phyloP scores from a whole-genome alignment of 768 basidiomycete species.

The Mycena venus region DNA sequence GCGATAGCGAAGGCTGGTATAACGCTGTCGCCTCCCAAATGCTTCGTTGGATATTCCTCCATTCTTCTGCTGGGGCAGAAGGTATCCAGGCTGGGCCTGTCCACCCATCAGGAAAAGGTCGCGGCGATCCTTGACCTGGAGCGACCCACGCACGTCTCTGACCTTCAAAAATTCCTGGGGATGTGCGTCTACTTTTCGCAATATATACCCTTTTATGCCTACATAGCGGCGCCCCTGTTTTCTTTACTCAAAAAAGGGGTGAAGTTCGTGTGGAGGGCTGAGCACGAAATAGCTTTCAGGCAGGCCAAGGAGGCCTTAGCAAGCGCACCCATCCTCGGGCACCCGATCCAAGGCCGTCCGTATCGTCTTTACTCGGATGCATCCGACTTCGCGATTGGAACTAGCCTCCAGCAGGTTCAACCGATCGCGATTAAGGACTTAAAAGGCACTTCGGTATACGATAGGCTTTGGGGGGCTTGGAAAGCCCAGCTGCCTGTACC shows the following conservation, averaged over 20 bases:
- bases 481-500: no score
- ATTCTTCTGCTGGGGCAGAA: no score
- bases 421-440: constrained; percentile 21
- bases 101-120: constrained; percentile 32
- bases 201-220: constrained; percentile 44
- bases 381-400: background rate
- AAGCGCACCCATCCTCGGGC: no score
- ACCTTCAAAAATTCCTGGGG: constrained; percentile 42
- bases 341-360: no score
- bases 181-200: constrained; percentile 44
- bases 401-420: constrained; percentile 37
- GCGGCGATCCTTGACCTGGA: constrained; percentile 35
- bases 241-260: constrained; percentile 37
- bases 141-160: constrained; percentile 28
- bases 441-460: constrained; percentile 17
- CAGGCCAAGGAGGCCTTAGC: background rate
- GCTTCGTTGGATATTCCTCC: no score
- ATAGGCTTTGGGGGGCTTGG: constrained; percentile 7
- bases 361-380: no score
- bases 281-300: constrained; percentile 36
- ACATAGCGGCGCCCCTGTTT: constrained; percentile 42
- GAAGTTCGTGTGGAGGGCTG: constrained; percentile 37
- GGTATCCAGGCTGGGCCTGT: no score
- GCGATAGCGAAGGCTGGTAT: no score
- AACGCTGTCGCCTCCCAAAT: no score